Base-by-base conservation (phyloP, 2,329 filamentous ascomycete species). In the Aspergillus sp. region DNA sequence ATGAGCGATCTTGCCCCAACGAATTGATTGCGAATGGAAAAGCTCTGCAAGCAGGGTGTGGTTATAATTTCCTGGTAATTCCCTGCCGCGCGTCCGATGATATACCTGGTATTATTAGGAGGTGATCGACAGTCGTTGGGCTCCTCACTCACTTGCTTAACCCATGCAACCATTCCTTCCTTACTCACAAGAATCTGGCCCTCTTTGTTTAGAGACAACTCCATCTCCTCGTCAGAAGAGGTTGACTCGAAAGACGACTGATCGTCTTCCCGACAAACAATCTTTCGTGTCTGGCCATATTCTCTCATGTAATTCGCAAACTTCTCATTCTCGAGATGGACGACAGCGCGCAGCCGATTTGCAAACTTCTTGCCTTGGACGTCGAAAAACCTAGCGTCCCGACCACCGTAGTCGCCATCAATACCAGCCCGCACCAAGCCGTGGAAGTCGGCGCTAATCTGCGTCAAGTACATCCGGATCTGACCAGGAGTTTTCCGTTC, bases 31-130 rank as follows among this genome's bases (percentile, higher is more conserved):
- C 9, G 43, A 41, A 54, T 70, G 63, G 45, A 71, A 73, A 3
- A 71, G 50, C 41, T 65, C 61, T 1, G 53, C 44, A 4, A 71
- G 56, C 3, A 72, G 60, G 6, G 58, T 48, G 24, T 67, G 62
- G 36, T 68, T 72, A 52, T 68, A 69, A 48, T 66, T 68, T 1
- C 69, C 68, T 12, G 70, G 69, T 5, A 71, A 36, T 48, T 73
- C 70, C 41, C 56, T 55, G 4, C 69, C 69, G 34, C 69, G 41
- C 11, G 63, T 67, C 15, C 54, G 53, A 22, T 58, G 17, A 49
- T 71, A 71, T 6, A 67, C 48, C 68, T 71, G 42, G 12, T 5
- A 8, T 52, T 4, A 42, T 49, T 60, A 57, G 49, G 1, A 20
- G 22, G 22, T 18, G 22, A 11, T 6, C 20, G 17, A 26, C 20